Base-by-base conservation (phyloP, 768 basidiomycete genomes). In the Hygrocybe coccinea region DNA sequence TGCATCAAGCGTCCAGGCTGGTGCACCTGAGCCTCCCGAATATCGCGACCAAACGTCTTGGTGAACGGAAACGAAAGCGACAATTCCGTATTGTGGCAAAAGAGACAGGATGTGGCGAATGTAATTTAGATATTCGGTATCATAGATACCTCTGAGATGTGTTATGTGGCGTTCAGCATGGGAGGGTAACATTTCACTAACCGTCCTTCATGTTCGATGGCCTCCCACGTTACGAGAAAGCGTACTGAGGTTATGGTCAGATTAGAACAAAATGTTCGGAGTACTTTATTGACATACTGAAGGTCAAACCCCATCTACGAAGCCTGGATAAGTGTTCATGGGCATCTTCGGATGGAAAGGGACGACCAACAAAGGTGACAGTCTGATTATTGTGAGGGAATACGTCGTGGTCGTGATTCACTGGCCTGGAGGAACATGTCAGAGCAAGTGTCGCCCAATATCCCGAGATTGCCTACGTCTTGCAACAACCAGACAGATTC, bases 11-110 rank as follows among this genome's bases (percentile, higher is more conserved):
- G 94, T 97, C 95, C 97, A 99, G 3, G 90, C 92, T 1, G 97
- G 97, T 0, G 95, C 95, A 1, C 97, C 95, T 1, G 92, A 95
- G 43, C 95, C 95, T 7, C 95, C 95, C 2, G 85, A 84, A 63
- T 94, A 95, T 3, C 95, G 84, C 0, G 93, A 95, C 90, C 92
- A 97, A 33, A 97, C 92, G 66, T 97, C 93, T 68, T 95, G 95
- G 66, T 98, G 95, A 54, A 95, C 66, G 9, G 84, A 84, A 15
- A 95, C 79, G 61, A 90, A 91, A 2, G 87, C 86, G 2, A 77
- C 74, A 33, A 93, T 67, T 12, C 87, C 86, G 57, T 87, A 92
- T 57, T 83, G 67, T 0, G 91, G 87, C 22, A 92, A 74, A 22
- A 89, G 64, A 0, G 82, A 79, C 8, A 92, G 73, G 2, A 99